Base-by-base conservation (phyloP, 768 basidiomycete species). In the Galerina marginata region DNA sequence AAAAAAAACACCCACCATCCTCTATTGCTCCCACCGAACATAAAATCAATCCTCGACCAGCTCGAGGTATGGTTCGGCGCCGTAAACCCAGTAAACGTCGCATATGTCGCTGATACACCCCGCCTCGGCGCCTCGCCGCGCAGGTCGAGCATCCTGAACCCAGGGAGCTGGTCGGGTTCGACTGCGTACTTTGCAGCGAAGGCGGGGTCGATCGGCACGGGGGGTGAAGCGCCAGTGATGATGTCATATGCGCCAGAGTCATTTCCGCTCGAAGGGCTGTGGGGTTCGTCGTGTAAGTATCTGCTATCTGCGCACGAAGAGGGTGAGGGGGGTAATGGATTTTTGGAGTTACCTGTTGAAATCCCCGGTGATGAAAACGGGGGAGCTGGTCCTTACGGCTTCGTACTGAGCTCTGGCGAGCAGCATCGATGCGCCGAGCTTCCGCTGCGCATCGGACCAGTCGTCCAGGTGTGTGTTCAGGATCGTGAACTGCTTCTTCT, bases 391-490 rank as follows among this genome's bases (percentile, higher is more conserved):
- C 12, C 66, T 75, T 29, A 71, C 68, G 2, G 82, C 81, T 65
- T 85, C 85, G 65, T 77, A 83, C 12, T 77, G 74, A 5, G 83
- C 82, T 15, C 85, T 78, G 36, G 73, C 70, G 48, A 86, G 77
- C 16, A 86, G 64, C 66, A 87, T 72, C 5, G 83, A 84, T 3
- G 83, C 85, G 23, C 77, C 84, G 15, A 84, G 73, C 29, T 74
- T 76, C 25, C 85, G 76, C 66, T 85, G 82, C 2, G 62, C 75
- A 53, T 86, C 85, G 16, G 83, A 85, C 49, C 75, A 75, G 57
- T 86, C 75, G 70, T 86, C 85, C 33, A 86, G 69, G 67, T 86
- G 85, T 0, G 83, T 81, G 69, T 86, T 86, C 33, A 86, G 74
- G 9, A 81, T 61, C 2, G 78, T 75, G 57, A 86, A 42, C 12